A percentile compares a stretch with the other conserved stretches of the same genome.
These are phyloP conservation scores for Alternaria metachromatica DNA, from an alignment of 2,329 filamentous ascomycete genomes.

Conservation along the genomic window DNA sequence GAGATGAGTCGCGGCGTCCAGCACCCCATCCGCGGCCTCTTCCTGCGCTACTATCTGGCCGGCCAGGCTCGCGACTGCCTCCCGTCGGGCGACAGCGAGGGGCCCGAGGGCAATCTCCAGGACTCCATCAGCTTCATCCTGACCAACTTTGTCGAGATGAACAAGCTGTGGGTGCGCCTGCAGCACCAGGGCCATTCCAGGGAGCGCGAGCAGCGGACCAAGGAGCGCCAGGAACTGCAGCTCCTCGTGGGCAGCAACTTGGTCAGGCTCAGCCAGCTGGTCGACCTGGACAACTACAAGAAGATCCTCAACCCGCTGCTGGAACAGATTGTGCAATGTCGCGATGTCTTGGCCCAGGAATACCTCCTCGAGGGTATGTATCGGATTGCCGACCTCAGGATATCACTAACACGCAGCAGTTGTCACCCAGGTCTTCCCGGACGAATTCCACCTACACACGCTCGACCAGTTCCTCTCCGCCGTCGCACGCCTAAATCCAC, in stretches of 20 bases:
- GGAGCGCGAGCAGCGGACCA: constrained; percentile 90
- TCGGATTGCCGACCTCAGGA: not conserved
- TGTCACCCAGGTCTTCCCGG: constrained; percentile 97
- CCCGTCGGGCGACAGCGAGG: constrained; percentile 81
- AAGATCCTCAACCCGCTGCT: constrained; percentile 86
- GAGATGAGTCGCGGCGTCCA: constrained; percentile 99
- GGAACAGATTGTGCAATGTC: constrained; percentile 97
- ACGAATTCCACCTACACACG: constrained; percentile 97
- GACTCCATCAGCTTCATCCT: constrained; percentile 98
- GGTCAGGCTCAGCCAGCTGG: constrained; percentile 90
- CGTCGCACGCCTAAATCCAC: constrained; percentile 89
- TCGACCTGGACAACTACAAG: constrained; percentile 94
- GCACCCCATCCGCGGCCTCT: constrained; percentile 93
- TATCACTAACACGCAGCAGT: constrained; percentile 61
- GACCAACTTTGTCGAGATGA: constrained; percentile 99
- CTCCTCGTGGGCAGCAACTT: constrained; percentile 95
- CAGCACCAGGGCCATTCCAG: constrained; percentile 97
- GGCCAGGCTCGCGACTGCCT: constrained; percentile 92
- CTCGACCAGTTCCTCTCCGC: constrained; percentile 94
- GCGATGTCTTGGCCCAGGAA: constrained; percentile 95
- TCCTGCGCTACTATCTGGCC: constrained; percentile 93
- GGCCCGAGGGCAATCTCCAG: constrained; percentile 92
- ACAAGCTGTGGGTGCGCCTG: constrained; percentile 97
- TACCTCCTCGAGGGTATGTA: constrained; percentile 81
- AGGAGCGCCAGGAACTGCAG: constrained; percentile 94